Conservation (phyloP, 225 moss, liverwort and hornwort genomes). For the Lunularia cruciata region DNA sequence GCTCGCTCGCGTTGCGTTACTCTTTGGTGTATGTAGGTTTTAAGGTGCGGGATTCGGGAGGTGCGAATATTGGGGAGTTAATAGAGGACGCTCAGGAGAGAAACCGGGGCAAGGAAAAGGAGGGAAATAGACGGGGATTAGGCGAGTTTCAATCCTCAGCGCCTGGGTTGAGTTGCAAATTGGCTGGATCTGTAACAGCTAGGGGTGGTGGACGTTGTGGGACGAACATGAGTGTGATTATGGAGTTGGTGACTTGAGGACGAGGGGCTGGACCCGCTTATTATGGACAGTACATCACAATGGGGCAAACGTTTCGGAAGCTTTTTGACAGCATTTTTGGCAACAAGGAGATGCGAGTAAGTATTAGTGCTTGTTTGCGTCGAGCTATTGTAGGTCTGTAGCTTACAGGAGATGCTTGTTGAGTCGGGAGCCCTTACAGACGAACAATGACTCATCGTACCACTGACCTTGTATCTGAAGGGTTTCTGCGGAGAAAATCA, state of each 20-base stretch:
- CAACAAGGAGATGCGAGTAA: slow-evolving; percentile 98
- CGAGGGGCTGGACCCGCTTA: slow-evolving; percentile 30
- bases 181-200: not conserved
- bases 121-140: not conserved
- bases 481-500: too few species aligned
- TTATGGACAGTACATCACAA: slow-evolving; percentile 44
- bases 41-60: not conserved
- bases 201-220: too few species aligned
- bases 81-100: slow-evolving; percentile 1
- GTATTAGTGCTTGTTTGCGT: not conserved
- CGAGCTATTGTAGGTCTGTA: slow-evolving; percentile 2
- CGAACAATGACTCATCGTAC: too few species aligned
- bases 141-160: not conserved
- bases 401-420: not conserved
- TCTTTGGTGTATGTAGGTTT: not conserved
- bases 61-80: not conserved
- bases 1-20: too few species aligned
- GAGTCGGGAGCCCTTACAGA: not conserved
- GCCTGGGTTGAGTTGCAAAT: not conserved
- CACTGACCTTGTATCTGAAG: too few species aligned
- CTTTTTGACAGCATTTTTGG: slow-evolving; percentile 93
- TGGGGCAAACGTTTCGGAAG: slow-evolving; percentile 96
- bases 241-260: slow-evolving; percentile 24
- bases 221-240: too few species aligned
- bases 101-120: not conserved